Base-by-base conservation (phyloP, 768 basidiomycete species). In the Collybia sp. region DNA sequence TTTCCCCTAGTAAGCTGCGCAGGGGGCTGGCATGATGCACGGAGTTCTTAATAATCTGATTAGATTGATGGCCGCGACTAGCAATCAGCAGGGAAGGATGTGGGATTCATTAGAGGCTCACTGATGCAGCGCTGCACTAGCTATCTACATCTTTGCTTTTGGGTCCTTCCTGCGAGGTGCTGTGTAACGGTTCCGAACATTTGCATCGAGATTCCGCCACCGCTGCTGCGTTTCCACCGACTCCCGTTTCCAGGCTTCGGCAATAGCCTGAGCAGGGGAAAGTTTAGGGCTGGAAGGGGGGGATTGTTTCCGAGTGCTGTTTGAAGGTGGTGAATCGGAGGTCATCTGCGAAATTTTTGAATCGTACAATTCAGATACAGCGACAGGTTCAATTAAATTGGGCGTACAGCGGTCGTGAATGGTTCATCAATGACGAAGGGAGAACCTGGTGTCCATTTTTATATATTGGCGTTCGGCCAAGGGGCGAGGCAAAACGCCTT, bases 231-330 rank as follows among this genome's bases (percentile, higher is more conserved):
- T 78, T 61, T 83, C 77, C 12, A 60, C 48, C n/a, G 79, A 75
- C 62, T 84, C 80, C 40, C 69, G 65, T 57, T 72, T 76, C 85
- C 85, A 87, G 44, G 80, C 80, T 35, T 81, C 77, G 31, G 80
- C 82, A 59, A 88, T 86, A 20, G 77, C 73, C 51, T 81, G 77
- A 3, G 79, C 77, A 32, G 80, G 79, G 10, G 80, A 71, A 54
- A 73, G 51, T 32, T 54, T 50, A 47, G 64, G 53, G 44, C 60
- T 65, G 36, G 65, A 52, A 31, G 58, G 59, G 52, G 58, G 55
- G 32, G 56, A 50, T 42, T 58, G 60, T 61, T 66, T 63, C 54
- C 62, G 59, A 46, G 56, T 51, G 46, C 56, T 61, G 42, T 58
- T 64, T 55, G 64, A 61, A 53, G 68, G 59, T 52, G 68, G 63